These are phyloP conservation scores for Starmerella sp. DNA, from an alignment of 805 yeast species.

Conservation along the genomic window DNA sequence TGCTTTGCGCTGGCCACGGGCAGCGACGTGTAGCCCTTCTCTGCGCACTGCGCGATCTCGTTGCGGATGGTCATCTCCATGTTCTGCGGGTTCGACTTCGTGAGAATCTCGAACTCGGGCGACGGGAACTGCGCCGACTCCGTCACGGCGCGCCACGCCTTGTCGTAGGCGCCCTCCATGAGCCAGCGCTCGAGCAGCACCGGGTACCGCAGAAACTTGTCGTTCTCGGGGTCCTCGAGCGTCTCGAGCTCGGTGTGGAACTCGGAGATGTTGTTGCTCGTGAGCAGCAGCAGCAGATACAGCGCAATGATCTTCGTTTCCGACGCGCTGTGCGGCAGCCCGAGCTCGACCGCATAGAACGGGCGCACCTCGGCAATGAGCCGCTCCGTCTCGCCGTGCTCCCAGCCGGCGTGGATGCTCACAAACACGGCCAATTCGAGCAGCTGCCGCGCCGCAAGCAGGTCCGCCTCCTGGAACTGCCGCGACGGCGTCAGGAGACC, in stretches of 20 bases:
- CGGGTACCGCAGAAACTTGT: slow-evolving; percentile 68
- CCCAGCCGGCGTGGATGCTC: slow-evolving; percentile 50
- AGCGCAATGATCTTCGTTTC: slow-evolving; percentile 65
- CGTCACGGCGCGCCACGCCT: slow-evolving; percentile 69
- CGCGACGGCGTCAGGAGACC: slow-evolving; percentile 61
- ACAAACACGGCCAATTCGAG: slow-evolving; percentile 82
- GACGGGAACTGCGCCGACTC: slow-evolving; percentile 40
- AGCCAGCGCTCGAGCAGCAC: slow-evolving; percentile 83
- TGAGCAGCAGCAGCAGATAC: slow-evolving; percentile 61
- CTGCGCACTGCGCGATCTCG: slow-evolving; percentile 78
- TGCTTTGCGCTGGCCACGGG: slow-evolving; percentile 77
- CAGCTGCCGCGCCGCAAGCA: slow-evolving; percentile 67
- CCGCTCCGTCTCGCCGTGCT: slow-evolving; percentile 54
- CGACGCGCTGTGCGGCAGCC: slow-evolving; percentile 42
- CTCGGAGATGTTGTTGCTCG: slow-evolving; percentile 73
- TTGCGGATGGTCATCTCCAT: slow-evolving; percentile 67
- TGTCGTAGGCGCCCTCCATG: slow-evolving; percentile 93
- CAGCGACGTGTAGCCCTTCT: slow-evolving; percentile 59
- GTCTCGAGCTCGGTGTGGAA: slow-evolving; percentile 85
- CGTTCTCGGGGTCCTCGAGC: slow-evolving; percentile 53
- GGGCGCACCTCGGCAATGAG: slow-evolving; percentile 64
- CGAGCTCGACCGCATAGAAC: slow-evolving; percentile 45
- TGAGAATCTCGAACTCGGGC: slow-evolving; percentile 69
- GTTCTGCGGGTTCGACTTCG: slow-evolving; percentile 36
- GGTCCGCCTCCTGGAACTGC: slow-evolving; percentile 38